phyloP scores from a whole-genome alignment of 1,284 basidiomycete genomes.

The Trichosporon coremiiforme region DNA sequence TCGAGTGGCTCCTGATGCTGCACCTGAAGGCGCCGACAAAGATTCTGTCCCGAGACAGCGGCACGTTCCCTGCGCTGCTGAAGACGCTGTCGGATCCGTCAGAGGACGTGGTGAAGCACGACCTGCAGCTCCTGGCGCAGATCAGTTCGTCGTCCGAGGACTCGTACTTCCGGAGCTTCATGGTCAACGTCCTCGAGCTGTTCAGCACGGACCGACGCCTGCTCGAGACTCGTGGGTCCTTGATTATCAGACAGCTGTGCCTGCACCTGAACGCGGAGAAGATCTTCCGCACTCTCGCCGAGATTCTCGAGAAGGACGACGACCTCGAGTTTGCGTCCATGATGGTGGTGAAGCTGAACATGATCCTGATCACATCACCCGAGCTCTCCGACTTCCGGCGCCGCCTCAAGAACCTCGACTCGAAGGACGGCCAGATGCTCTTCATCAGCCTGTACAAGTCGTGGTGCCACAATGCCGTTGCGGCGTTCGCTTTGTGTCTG shows the following conservation, averaged over 20 bases:
- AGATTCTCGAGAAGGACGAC: slow-evolving; percentile 97
- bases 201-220: slow-evolving; percentile 93
- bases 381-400: slow-evolving; percentile 92
- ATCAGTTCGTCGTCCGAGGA: slow-evolving; percentile 90
- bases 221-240: slow-evolving; percentile 86
- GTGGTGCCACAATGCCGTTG: slow-evolving; percentile 98
- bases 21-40: slow-evolving; percentile 97
- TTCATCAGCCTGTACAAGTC: slow-evolving; percentile 92
- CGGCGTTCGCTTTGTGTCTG: slow-evolving; percentile 92
- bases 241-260: slow-evolving; percentile 95
- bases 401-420: slow-evolving; percentile 88
- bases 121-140: slow-evolving; percentile 92
- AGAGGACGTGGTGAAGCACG: slow-evolving; percentile 96
- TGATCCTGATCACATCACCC: slow-evolving; percentile 94
- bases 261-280: slow-evolving; percentile 91
- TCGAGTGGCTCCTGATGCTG: slow-evolving; percentile 98
- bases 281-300: slow-evolving; percentile 93
- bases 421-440: slow-evolving; percentile 86
- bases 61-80: slow-evolving; percentile 90
- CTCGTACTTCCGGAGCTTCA: slow-evolving; percentile 91
- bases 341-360: slow-evolving; percentile 95
- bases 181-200: slow-evolving; percentile 89
- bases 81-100: slow-evolving; percentile 96
- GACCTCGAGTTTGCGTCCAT: slow-evolving; percentile 96
- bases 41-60: slow-evolving; percentile 95